phyloP scores from a whole-genome alignment of 2,329 filamentous ascomycete species.

The Ceratocystis ficicola region DNA sequence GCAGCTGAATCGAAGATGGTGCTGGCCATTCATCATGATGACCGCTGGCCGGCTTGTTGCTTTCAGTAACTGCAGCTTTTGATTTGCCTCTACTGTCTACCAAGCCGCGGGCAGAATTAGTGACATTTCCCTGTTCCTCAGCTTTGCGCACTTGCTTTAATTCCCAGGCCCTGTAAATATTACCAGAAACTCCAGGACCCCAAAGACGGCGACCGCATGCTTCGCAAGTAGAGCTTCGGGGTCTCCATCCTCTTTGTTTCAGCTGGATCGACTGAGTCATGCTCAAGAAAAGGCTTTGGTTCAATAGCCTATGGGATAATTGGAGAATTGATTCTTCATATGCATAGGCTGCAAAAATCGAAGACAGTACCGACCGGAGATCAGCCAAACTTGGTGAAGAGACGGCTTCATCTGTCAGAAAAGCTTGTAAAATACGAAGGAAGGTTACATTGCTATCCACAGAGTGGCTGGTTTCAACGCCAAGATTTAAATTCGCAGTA shows the following conservation, averaged over 20 bases:
- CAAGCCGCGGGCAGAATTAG: slow-evolving; percentile 29
- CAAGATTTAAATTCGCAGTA: slow-evolving; percentile 35
- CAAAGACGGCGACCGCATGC: slow-evolving; percentile 71
- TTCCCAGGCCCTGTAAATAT: slow-evolving; percentile 75
- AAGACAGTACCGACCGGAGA: slow-evolving; percentile 68
- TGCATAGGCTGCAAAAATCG: slow-evolving; percentile 88
- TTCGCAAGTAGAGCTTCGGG: slow-evolving; percentile 76
- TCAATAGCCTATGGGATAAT: slow-evolving; percentile 74
- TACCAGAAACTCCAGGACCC: slow-evolving; percentile 71
- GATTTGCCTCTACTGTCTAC: slow-evolving; percentile 40
- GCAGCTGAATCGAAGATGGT: background rate
- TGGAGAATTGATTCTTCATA: slow-evolving; percentile 85
- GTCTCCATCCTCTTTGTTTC: slow-evolving; percentile 78
- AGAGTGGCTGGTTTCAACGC: background rate
- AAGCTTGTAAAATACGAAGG: slow-evolving; percentile 75
- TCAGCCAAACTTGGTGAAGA: slow-evolving; percentile 79
- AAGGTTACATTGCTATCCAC: slow-evolving; percentile 59
- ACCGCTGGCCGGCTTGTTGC: slow-evolving; percentile 28
- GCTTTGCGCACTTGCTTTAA: slow-evolving; percentile 42
- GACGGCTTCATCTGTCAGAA: slow-evolving; percentile 68
- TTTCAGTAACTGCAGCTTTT: slow-evolving; percentile 37
- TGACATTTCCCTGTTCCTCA: slow-evolving; percentile 35
- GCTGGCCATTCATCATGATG: slow-evolving; percentile 29
- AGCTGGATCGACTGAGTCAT: slow-evolving; percentile 63
- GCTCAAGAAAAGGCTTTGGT: slow-evolving; percentile 76